Base-by-base conservation (phyloP, 2,329 filamentous ascomycete genomes). In the Fusarium pseudoanthophilum region DNA sequence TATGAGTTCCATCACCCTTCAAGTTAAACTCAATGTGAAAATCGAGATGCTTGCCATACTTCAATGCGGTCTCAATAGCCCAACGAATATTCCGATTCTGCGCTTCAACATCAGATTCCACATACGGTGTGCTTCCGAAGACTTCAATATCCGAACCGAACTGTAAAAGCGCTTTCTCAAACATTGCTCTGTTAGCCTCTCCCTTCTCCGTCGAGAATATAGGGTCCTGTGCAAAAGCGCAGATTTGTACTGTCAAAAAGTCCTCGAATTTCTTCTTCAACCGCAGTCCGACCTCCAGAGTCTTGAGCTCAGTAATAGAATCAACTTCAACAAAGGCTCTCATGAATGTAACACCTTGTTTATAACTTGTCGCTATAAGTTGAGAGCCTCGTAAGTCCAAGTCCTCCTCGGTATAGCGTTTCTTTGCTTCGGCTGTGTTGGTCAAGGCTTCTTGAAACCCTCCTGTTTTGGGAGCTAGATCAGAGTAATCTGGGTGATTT, bases 351-450 rank as follows among this genome's bases (percentile, higher is more conserved):
- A 69, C 52, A 8, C 67, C 67, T 0, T 69, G 59, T 4, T 21
- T 24, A 2, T 70, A 69, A 10, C 67, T 69, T 14, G 65, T 39
- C 0, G 67, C 66, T 2, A 69, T 20, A 7, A 69, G 59, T 20
- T 70, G 67, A 11, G 65, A 69, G 1, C 67, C 67, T 5, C 67
- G 65, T 4, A 69, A 7, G 26, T 65, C 65, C 26, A 70, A n/a
- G 42, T 69, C 67, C 5, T 69, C 52, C 5, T 52, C 5, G 2
- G 59, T 69, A 28, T 69, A 69, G 4, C 67, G 65, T 21, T 70
- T 69, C 40, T 69, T 69, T 49, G 65, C 67, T 45, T 70, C 52
- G 0, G 65, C 43, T 28, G 67, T 69, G 16, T 69, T 69, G 8
- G 21, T 14, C 16, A 69, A 16, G 1, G 67, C 67, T 36, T 69